Evolutionary conservation across 345 rosid species (phyloP).

Genomic region (Brassica rapa): DNA sequence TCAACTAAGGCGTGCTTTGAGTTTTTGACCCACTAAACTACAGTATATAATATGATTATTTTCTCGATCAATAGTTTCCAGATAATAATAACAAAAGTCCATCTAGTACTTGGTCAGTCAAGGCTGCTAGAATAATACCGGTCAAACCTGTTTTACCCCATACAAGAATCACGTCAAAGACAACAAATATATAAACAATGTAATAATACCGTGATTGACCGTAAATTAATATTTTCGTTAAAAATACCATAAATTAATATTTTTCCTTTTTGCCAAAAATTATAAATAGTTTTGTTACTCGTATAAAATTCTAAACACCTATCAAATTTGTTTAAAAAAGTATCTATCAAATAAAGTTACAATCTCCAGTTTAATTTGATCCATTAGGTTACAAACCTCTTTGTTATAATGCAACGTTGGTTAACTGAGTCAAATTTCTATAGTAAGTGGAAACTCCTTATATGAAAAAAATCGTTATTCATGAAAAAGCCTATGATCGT

Average conservation of each 20-base stretch:
- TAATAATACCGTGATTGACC: constrained; percentile 7
- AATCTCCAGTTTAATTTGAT: neutral
- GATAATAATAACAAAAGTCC: neutral
- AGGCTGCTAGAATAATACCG: constrained; percentile 37
- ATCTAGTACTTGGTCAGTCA: constrained; percentile 25
- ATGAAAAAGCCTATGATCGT: constrained; percentile 30
- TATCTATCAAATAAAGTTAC: neutral
- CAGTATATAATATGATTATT: neutral
- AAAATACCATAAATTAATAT: neutral
- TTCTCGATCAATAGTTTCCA: neutral
- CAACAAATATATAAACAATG: constrained; percentile 8
- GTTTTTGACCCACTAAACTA: neutral
- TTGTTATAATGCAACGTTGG: neutral
- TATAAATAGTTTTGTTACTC: neutral
- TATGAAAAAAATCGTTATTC: constrained; percentile 2
- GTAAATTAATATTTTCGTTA: neutral
- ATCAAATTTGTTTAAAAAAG: neutral
- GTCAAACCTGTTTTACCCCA: constrained; percentile 33
- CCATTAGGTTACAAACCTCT: neutral
- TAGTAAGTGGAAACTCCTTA: constrained; percentile 16
- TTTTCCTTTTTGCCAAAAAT: neutral
- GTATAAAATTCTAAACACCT: neutral
- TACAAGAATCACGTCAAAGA: constrained; percentile 28
- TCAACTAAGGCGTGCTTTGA: neutral
- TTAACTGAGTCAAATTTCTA: constrained; percentile 16